These are phyloP conservation scores for Viola pubescens DNA, from an alignment of 441 rosid genomes.

Conservation along the genomic window DNA sequence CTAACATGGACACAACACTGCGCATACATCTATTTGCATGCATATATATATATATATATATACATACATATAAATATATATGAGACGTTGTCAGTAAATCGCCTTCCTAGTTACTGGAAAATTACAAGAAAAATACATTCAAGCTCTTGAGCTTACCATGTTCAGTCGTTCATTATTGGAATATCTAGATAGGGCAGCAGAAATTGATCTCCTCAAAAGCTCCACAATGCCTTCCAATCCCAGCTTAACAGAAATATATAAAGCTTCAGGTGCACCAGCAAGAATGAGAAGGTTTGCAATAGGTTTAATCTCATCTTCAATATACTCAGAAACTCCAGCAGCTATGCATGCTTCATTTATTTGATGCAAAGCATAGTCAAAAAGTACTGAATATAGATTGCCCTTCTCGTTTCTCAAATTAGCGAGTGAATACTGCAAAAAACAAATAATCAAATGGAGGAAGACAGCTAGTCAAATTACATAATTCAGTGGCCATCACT, in stretches of 20 bases:
- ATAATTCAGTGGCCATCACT: neutral
- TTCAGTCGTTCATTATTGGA: conserved; percentile 78
- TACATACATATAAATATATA: too few species aligned
- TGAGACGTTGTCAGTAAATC: too few species aligned
- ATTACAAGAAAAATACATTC: too few species aligned
- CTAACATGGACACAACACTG: too few species aligned
- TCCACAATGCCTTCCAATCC: conserved; percentile 97
- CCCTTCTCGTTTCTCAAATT: conserved; percentile 85
- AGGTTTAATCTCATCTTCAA: conserved; percentile 85
- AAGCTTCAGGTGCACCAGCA: conserved; percentile 96
- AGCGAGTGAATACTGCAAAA: conserved; percentile 86
- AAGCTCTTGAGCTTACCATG: conserved; percentile 41
- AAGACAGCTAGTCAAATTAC: neutral
- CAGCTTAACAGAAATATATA: conserved; percentile 87
- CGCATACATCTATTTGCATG: too few species aligned
- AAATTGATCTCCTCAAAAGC: conserved; percentile 85
- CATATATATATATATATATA: too few species aligned
- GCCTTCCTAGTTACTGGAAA: too few species aligned
- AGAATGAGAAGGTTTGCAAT: conserved; percentile 73
- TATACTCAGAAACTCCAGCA: conserved; percentile 81
- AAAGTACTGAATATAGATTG: conserved; percentile 81
- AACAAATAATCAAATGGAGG: neutral
- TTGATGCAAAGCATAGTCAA: conserved; percentile 81
- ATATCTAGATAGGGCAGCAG: conserved; percentile 69
- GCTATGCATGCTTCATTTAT: conserved; percentile 73